These are phyloP conservation scores for Histomonas meleagridis DNA, from an alignment of 208 protist genomes.

Conservation along the genomic window DNA sequence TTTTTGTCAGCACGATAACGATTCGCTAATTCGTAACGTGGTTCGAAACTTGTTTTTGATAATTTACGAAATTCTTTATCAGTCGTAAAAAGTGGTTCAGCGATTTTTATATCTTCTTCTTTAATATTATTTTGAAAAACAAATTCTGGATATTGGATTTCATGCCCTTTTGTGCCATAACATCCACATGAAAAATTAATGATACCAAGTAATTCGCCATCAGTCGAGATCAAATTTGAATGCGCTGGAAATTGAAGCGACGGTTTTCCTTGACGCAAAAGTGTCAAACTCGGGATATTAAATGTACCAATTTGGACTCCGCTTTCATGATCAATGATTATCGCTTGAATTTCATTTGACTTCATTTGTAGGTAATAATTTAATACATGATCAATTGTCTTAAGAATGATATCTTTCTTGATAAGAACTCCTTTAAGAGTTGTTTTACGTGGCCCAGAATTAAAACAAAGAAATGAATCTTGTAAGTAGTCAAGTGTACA, in stretches of 20 bases:
- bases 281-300: not conserved
- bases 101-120: not conserved
- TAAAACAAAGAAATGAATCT: not conserved
- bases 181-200: not conserved
- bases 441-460: not conserved
- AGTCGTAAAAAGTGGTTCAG: not conserved
- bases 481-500: not conserved
- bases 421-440: not conserved
- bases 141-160: not conserved
- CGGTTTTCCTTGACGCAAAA: not conserved
- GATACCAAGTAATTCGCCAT: not conserved
- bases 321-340: not conserved
- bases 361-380: not conserved
- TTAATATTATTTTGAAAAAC: not conserved
- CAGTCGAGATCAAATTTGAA: not conserved
- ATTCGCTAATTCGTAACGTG: not conserved
- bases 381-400: not conserved
- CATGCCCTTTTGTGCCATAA: not conserved
- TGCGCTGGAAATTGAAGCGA: not conserved
- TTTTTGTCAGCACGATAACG: not conserved
- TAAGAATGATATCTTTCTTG: not conserved
- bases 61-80: not conserved
- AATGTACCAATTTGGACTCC: not conserved
- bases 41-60: not conserved
- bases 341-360: not conserved